Base-by-base conservation (phyloP, 208 protist species). In the Crithidia acanthocephali region DNA sequence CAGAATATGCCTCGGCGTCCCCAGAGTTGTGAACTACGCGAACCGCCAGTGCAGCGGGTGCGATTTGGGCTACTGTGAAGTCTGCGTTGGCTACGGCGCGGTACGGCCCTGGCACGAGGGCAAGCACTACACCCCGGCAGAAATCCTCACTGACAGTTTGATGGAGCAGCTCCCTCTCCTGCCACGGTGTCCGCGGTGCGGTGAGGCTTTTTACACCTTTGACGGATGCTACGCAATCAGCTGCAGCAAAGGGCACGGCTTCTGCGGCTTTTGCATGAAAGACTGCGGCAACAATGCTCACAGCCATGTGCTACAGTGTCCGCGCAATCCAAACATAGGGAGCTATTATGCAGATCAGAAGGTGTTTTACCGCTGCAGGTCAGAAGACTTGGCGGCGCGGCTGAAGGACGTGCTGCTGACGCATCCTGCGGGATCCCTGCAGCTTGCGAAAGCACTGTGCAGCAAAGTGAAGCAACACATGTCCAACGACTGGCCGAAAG, bases 251-350 rank as follows among this genome's bases (percentile, higher is more conserved):
- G 72, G 72, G 18, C 35, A 64, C 13, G 58, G 50, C 22, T 78
- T 78, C 57, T 78, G 72, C 59, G 72, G 50, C 35, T 78, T 59
- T 52, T 78, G 64, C 56, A 45, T 78, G 57, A 20, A n/a, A n/a
- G 47, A 66, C 40, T 78, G 72, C 25, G 50, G 57, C 0, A 37
- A 20, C 6, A 35, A 69, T 30, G 51, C 63, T 20, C 51, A 69
- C 37, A 16, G 1, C 7, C 63, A 69, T 35, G 63, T 56, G 22
- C 61, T 1, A n/a, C 2, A 18, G 10, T 67, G 61, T 22, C 2
- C 6, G 8, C 32, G 61, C 15, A 67, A 67, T 48, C 61, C 61
- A 9, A 16, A 22, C 0, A 2, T 3, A 28, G 23, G 16, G 1
- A 28, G 33, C n/a, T 56, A 56, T 32, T 56, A 25, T 45, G 44